A percentile compares a stretch with the other conserved stretches of the same genome.
These are phyloP conservation scores for Aspergillus fructus DNA, from an alignment of 2,329 filamentous ascomycete species.

Conservation along the genomic window DNA sequence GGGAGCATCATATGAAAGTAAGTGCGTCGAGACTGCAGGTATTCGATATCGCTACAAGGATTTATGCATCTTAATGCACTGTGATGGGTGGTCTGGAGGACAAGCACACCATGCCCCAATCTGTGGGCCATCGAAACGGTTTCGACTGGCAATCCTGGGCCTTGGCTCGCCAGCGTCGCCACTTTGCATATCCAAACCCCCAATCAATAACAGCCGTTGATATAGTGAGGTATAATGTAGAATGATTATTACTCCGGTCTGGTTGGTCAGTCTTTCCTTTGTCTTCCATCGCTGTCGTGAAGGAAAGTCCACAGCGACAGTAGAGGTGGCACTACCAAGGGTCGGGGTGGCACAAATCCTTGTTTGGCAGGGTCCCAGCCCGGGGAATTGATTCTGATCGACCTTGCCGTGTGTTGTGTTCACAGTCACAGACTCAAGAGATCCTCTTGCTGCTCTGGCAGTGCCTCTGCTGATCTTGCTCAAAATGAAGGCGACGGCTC, in stretches of 20 bases:
- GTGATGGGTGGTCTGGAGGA: constrained; percentile 7
- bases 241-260: constrained; percentile 1
- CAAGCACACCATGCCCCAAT: constrained; percentile 11
- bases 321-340: constrained; percentile 7
- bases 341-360: constrained; percentile 6
- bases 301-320: constrained; percentile 4
- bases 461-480: constrained; percentile 12
- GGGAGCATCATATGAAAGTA: constrained; percentile 12
- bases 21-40: background rate
- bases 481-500: constrained; percentile 3
- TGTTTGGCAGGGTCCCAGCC: background rate
- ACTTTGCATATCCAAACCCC: background rate
- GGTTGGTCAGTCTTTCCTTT: background rate
- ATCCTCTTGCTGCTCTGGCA: background rate
- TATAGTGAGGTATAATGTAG: constrained; percentile 3
- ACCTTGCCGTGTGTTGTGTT: constrained; percentile 2
- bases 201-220: constrained; percentile 1
- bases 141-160: constrained; percentile 14
- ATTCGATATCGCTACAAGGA: constrained; percentile 4
- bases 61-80: constrained; percentile 1
- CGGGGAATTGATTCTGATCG: constrained; percentile 15
- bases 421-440: constrained; percentile 2
- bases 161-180: background rate
- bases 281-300: background rate
- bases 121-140: constrained; percentile 18